These are phyloP conservation scores for Elaeis oleifera DNA, from an alignment of 202 grass and related monocot genomes.

Conservation along the genomic window DNA sequence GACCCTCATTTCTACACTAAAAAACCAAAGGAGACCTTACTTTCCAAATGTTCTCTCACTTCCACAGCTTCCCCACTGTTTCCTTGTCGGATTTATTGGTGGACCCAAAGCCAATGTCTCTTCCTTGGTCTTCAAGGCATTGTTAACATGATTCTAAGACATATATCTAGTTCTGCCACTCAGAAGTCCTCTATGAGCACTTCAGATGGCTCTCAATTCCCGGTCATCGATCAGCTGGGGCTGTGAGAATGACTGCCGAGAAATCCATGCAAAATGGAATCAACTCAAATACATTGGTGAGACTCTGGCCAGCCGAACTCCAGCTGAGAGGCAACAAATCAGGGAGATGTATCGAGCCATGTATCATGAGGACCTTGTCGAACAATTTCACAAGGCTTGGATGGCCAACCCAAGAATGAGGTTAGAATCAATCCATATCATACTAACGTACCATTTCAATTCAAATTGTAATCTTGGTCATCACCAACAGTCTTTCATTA, in stretches of 20 bases:
- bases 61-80: background rate
- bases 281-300: conserved; percentile 34
- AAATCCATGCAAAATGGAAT: conserved; percentile 51
- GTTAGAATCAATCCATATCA: conserved; percentile 19
- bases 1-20: background rate
- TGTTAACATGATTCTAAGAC: background rate
- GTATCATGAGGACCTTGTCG: conserved; percentile 54
- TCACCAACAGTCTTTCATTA: too few species aligned
- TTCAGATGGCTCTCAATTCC: conserved; percentile 34
- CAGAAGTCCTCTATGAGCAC: background rate
- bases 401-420: conserved; percentile 41
- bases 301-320: conserved; percentile 39
- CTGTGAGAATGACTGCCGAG: conserved; percentile 45
- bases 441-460: background rate
- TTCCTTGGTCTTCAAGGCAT: conserved; percentile 18
- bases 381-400: conserved; percentile 16
- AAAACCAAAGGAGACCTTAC: conserved; percentile 1
- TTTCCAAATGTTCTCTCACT: conserved; percentile 1
- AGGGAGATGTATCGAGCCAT: conserved; percentile 47
- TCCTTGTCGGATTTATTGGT: background rate
- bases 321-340: conserved; percentile 55
- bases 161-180: background rate
- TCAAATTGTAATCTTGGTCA: background rate
- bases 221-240: background rate
- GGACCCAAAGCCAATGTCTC: conserved; percentile 4